Percentiles rank a stretch among this genome's conserved stretches.
Conservation (phyloP, 1,284 basidiomycete species). For the Marasmius tenuissimus region DNA sequence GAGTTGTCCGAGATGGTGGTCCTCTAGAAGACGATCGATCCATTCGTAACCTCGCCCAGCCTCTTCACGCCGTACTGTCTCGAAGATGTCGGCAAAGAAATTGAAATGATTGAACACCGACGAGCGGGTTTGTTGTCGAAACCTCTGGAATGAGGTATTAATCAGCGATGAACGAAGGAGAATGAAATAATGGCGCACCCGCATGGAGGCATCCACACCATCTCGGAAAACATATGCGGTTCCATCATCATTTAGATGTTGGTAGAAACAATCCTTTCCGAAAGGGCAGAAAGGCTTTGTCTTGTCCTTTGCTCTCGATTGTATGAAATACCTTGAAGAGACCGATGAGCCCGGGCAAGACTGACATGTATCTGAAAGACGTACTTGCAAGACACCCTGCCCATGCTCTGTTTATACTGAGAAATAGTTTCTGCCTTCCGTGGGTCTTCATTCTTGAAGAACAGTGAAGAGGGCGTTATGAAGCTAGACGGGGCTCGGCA, state of each 20-base stretch:
- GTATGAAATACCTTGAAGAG: slow-evolving; percentile 55
- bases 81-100: slow-evolving; percentile 8
- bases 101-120: neutral
- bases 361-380: slow-evolving; percentile 20
- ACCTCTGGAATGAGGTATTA: slow-evolving; percentile 1
- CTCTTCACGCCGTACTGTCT: slow-evolving; percentile 2
- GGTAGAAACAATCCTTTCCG: slow-evolving; percentile 75
- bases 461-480: slow-evolving; percentile 68
- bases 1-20: slow-evolving; percentile 2
- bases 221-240: slow-evolving; percentile 53
- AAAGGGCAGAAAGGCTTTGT: slow-evolving; percentile 64
- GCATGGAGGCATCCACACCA: slow-evolving; percentile 56
- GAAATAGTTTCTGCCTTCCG: slow-evolving; percentile 51
- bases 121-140: neutral
- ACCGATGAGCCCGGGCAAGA: slow-evolving; percentile 6
- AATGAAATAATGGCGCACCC: slow-evolving; percentile 24
- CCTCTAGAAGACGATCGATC: slow-evolving; percentile 5
- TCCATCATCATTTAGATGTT: slow-evolving; percentile 66
- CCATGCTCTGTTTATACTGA: slow-evolving; percentile 71
- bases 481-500: slow-evolving; percentile 65
- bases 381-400: slow-evolving; percentile 62
- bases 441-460: slow-evolving; percentile 52
- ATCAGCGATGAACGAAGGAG: neutral
- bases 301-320: slow-evolving; percentile 38
- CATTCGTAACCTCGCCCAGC: slow-evolving; percentile 3